These are phyloP conservation scores for Salix viminalis DNA, from an alignment of 345 rosid species.

Conservation along the genomic window DNA sequence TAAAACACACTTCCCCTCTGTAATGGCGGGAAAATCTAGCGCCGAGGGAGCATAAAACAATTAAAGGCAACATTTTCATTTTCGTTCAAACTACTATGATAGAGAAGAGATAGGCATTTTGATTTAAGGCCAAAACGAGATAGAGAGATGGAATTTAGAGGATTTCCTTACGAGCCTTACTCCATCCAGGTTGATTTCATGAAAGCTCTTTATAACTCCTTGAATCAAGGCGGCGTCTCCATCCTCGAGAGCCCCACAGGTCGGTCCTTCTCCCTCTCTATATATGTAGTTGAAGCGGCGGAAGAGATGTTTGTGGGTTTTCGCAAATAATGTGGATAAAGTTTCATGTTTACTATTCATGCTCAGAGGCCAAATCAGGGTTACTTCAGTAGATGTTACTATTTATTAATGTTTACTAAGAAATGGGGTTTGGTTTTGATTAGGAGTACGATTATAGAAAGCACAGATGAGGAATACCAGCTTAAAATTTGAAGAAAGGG, in stretches of 20 bases:
- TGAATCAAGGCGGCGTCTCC: conserved; percentile 84
- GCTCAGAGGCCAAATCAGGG: too few species aligned
- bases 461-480: neutral
- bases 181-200: conserved; percentile 80
- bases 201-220: conserved; percentile 68
- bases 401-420: too few species aligned
- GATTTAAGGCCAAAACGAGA: conserved; percentile 11
- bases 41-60: neutral
- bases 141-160: conserved; percentile 41
- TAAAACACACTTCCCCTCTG: neutral
- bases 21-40: conserved; percentile 7
- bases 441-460: too few species aligned
- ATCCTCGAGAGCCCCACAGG: conserved; percentile 98
- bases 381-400: too few species aligned
- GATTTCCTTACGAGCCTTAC: conserved; percentile 78
- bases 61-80: neutral
- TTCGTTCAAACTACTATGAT: neutral
- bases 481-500: neutral
- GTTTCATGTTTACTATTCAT: too few species aligned
- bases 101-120: neutral
- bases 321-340: neutral
- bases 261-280: conserved; percentile 4
- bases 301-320: neutral
- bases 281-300: too few species aligned
- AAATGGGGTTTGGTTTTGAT: too few species aligned